A percentile compares a stretch with the other conserved stretches of the same genome.
Conservation (phyloP, 345 rosid species). For the Salix exigua region DNA sequence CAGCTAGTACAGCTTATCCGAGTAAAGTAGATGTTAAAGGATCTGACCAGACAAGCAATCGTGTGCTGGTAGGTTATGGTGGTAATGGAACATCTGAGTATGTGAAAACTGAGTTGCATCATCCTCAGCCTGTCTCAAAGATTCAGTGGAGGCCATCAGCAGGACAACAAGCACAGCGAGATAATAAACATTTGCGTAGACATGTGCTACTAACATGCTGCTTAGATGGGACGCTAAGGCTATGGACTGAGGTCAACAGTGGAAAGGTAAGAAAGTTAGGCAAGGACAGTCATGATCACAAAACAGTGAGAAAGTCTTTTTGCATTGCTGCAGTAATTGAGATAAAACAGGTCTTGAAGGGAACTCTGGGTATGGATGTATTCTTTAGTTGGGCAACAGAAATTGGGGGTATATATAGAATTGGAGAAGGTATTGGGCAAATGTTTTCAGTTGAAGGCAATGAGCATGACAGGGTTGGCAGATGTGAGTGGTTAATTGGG, state of each 20-base stretch:
- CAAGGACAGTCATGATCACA: constrained; percentile 46
- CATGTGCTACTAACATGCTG: constrained; percentile 75
- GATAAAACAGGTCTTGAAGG: constrained; percentile 56
- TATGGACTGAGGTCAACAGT: constrained; percentile 76
- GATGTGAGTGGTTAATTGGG: constrained; percentile 87
- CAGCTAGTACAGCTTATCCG: constrained; percentile 55
- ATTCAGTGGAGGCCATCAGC: constrained; percentile 79
- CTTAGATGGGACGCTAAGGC: constrained; percentile 79
- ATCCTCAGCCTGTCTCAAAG: constrained; percentile 71
- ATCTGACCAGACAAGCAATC: constrained; percentile 37
- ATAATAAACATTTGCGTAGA: constrained; percentile 34
- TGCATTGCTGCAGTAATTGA: constrained; percentile 77
- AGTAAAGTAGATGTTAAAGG: constrained; percentile 29
- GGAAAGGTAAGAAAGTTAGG: constrained; percentile 50
- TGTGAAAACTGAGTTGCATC: constrained; percentile 45
- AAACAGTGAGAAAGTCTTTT: constrained; percentile 33
- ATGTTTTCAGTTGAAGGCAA: constrained; percentile 30
- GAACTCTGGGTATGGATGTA: constrained; percentile 48
- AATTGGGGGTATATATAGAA: constrained; percentile 44
- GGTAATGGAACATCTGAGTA: constrained; percentile 43
- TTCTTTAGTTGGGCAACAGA: constrained; percentile 66
- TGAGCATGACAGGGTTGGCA: constrained; percentile 44
- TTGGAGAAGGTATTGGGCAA: constrained; percentile 39
- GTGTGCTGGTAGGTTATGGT: constrained; percentile 47
- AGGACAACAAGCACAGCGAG: constrained; percentile 33